Evolutionary conservation across 176 grass and related monocot species (phyloP), one percentile per base, ranked within the genome.

Genomic region (Triticum turgidum): DNA sequence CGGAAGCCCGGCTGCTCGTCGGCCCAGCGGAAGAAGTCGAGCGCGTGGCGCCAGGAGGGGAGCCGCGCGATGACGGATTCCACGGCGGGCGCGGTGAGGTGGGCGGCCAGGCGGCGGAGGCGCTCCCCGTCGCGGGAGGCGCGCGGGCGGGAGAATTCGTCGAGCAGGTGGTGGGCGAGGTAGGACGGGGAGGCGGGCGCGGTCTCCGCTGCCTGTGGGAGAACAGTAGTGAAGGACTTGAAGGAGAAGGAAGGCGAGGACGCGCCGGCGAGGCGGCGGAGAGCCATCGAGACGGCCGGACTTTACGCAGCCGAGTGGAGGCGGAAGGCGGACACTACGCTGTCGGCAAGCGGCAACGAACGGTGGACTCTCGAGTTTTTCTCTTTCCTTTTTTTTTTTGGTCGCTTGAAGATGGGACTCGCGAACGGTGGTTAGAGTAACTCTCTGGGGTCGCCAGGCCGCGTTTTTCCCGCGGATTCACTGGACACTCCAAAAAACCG

Each of bases 21-120:
- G 37, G 90, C 90, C 97, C 90, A 98, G 69, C 15, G 41, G 72
- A 96, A 98, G 88, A 98, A 98, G 78, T 98, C 92, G 11, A 89
- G 87, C 6, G 97, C 88, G 13, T 93, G 73, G 69, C 81, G 87
- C 94, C 92, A 98, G 69, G 80, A 77, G 0, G 84, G 84, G 66
- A 96, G 87, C 37, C 76, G 76, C n/a, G 88, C 77, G 35, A 96
- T 69, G 42, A 98, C 85, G 14, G 61, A 72, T 84, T 98, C 90
- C 2, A 63, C 87, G 3, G 61, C 62, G 4, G 70, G 80, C 0
- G 88, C 76, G 18, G 81, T 88, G 42, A 96, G 90, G 62, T 52
- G 4, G 42, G 38, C 21, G 2, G 90, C 84, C n/a, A 94, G 93
- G 51, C 45, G 76, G 32, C 81, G 64, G 74, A 98, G 89, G 65